A percentile compares a stretch with the other conserved stretches of the same genome.
Conservation (phyloP, 1,284 basidiomycete genomes). For the Cystobasidium pallidum region DNA sequence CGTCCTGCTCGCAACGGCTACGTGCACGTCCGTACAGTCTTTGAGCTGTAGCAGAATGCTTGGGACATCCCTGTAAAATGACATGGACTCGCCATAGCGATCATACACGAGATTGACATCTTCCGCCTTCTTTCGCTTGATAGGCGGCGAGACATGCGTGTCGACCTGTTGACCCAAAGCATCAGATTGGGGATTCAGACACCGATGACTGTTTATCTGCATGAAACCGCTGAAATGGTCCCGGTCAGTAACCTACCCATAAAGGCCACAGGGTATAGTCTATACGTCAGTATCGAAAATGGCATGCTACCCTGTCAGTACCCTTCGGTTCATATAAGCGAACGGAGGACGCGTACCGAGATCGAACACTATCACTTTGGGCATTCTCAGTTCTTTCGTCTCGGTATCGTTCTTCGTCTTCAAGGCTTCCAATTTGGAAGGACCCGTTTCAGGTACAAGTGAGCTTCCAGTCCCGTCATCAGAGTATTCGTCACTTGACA, state of each 20-base stretch:
- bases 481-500: not conserved
- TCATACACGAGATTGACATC: conserved; percentile 68
- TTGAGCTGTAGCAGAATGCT: conserved; percentile 69
- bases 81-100: conserved; percentile 57
- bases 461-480: not conserved
- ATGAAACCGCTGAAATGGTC: too few species aligned
- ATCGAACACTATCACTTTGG: conserved; percentile 48
- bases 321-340: too few species aligned
- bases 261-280: conserved; percentile 39
- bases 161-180: conserved; percentile 41
- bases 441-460: not conserved
- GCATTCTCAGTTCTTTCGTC: conserved; percentile 80
- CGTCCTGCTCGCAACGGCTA: conserved; percentile 79
- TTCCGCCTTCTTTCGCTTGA: conserved; percentile 63
- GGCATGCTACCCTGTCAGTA: not conserved
- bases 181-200: not conserved
- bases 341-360: not conserved
- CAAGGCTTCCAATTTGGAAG: not conserved
- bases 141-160: conserved; percentile 62
- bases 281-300: not conserved
- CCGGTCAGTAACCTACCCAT: conserved; percentile 14
- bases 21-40: conserved; percentile 60
- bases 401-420: not conserved
- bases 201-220: too few species aligned
- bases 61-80: conserved; percentile 70